These are phyloP conservation scores for Epichloe elymi DNA, from an alignment of 2,329 filamentous ascomycete species.

Conservation along the genomic window DNA sequence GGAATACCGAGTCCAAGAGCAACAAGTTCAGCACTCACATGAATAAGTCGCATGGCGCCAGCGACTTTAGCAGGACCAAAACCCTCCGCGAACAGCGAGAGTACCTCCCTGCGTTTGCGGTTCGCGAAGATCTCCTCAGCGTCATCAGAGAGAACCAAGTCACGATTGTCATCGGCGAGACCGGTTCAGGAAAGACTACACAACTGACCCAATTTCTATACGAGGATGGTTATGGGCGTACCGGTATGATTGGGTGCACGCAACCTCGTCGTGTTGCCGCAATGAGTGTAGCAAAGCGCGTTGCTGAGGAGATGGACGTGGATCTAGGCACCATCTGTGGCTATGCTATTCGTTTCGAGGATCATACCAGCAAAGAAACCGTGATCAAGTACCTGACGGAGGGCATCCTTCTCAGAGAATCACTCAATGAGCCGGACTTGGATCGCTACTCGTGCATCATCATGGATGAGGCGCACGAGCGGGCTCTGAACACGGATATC, in stretches of 20 bases:
- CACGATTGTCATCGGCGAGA: slow-evolving; percentile 91
- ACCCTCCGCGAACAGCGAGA: slow-evolving; percentile 82
- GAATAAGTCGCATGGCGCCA: slow-evolving; percentile 75
- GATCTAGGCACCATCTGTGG: slow-evolving; percentile 77
- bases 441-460: slow-evolving; percentile 97
- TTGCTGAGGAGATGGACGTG: slow-evolving; percentile 97
- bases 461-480: slow-evolving; percentile 98
- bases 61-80: slow-evolving; percentile 87
- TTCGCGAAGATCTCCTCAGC: slow-evolving; percentile 79
- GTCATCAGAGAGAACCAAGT: slow-evolving; percentile 97
- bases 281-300: slow-evolving; percentile 98
- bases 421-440: slow-evolving; percentile 79
- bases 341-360: slow-evolving; percentile 96
- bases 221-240: slow-evolving; percentile 83
- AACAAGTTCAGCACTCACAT: slow-evolving; percentile 83
- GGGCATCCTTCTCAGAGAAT: slow-evolving; percentile 85
- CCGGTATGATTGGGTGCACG: slow-evolving; percentile 89
- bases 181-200: slow-evolving; percentile 93
- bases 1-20: slow-evolving; percentile 33
- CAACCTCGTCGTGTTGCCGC: slow-evolving; percentile 92
- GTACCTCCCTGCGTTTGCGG: slow-evolving; percentile 82
- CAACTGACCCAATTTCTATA: slow-evolving; percentile 93
- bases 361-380: slow-evolving; percentile 92
- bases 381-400: slow-evolving; percentile 99
- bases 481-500: slow-evolving; percentile 92